Base-by-base conservation (phyloP, 2,329 filamentous ascomycete genomes). In the Colletotrichum eremochloae region DNA sequence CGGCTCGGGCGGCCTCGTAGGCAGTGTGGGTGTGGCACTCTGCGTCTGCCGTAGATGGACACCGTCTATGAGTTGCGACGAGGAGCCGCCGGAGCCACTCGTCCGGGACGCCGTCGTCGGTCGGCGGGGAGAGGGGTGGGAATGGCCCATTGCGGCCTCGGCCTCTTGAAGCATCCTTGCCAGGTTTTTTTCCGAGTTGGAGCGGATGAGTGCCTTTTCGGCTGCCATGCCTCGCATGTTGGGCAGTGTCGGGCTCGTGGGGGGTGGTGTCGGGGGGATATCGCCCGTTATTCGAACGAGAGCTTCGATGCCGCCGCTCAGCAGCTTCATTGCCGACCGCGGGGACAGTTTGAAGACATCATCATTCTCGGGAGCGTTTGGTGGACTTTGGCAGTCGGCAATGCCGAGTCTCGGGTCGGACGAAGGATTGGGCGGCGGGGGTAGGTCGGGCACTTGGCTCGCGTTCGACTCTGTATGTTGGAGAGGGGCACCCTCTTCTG, bases 261-360 rank as follows among this genome's bases (percentile, higher is more conserved):
- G 88, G 6, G 93, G 92, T 67, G 92, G 93, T n/a, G 92, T 96
- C 20, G 92, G 93, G 31, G 93, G 94, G 15, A 96, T 86, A 78
- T 97, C 94, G 78, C 93, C 93, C 1, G 92, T 94, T 71, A 92
- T 86, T 74, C 88, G 88, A 38, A 94, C 92, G 63, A 96, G 86
- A 5, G 90, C 87, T 77, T 95, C 92, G 72, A 95, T 85, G 70
- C 90, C 90, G 50, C 90, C 87, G 75, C 91, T 91, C n/a, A 98
- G 88, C 74, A 97, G 85, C 78, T 92, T 93, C 78, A 98, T 88
- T 6, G 95, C 95, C 2, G 91, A 91, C 63, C 92, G 86, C 4
- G 94, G 90, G 1, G 90, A 84, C 72, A 98, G 87, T 63, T 89
- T 89, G 82, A 93, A 93, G 74, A 97, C 88, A 79, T 95, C 92